Conservation (phyloP, 176 grass and related monocot species). For the Avena insularis region DNA sequence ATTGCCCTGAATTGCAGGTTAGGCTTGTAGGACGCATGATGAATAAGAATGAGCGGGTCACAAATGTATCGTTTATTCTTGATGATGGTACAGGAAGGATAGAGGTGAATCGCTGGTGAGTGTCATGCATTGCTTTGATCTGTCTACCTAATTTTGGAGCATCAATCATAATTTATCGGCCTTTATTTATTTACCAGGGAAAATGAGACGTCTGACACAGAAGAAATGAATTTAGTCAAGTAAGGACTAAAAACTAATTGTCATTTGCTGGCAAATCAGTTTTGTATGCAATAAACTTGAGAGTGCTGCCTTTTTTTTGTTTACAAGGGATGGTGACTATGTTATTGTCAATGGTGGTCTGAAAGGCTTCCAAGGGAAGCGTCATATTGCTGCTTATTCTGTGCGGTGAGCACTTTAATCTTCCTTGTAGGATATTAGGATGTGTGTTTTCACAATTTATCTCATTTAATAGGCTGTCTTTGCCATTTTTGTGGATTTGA, state of each 20-base stretch:
- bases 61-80: slow-evolving; percentile 76
- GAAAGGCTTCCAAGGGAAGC: slow-evolving; percentile 94
- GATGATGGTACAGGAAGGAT: slow-evolving; percentile 91
- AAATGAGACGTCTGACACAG: slow-evolving; percentile 64
- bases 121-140: slow-evolving; percentile 22
- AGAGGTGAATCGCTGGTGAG: slow-evolving; percentile 79
- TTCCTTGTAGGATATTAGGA: slow-evolving; percentile 23
- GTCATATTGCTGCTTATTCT: slow-evolving; percentile 69
- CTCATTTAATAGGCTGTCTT: neutral
- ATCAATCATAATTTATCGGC: neutral
- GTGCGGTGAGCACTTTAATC: slow-evolving; percentile 64
- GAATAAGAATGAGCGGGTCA: slow-evolving; percentile 71
- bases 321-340: slow-evolving; percentile 74
- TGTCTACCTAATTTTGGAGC: neutral
- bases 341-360: slow-evolving; percentile 75
- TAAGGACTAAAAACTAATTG: slow-evolving; percentile 26
- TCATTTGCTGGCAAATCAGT: slow-evolving; percentile 20
- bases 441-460: slow-evolving; percentile 10
- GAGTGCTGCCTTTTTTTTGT: slow-evolving; percentile 28
- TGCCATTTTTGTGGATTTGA: neutral
- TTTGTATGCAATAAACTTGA: slow-evolving; percentile 12
- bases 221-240: slow-evolving; percentile 73
- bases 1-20: slow-evolving; percentile 57
- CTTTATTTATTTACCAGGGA: slow-evolving; percentile 58
- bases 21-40: slow-evolving; percentile 79